phyloP scores from a whole-genome alignment of 179 eudicot genomes.

The Beta lomatogona region DNA sequence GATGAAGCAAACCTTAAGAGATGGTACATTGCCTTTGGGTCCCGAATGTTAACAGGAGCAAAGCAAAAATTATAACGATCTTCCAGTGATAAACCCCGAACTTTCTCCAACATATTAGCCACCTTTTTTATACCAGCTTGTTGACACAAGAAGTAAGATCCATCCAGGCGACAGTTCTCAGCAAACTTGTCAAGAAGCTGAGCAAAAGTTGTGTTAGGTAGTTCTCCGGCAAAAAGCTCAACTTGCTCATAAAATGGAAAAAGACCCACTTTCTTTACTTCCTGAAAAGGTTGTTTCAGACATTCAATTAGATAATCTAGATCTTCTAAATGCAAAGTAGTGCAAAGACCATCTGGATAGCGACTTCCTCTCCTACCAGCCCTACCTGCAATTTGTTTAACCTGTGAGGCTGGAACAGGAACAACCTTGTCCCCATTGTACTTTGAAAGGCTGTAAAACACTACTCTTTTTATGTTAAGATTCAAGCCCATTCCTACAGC shows the following conservation, averaged over 20 bases:
- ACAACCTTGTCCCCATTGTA: conserved; percentile 77
- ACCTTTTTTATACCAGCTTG: conserved; percentile 63
- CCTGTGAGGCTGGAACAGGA: conserved; percentile 87
- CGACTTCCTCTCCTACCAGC: conserved; percentile 91
- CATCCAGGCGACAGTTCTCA: conserved; percentile 72
- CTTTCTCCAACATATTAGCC: conserved; percentile 84
- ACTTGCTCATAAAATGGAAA: conserved; percentile 83
- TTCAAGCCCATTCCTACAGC: conserved; percentile 97
- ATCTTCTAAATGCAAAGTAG: conserved; percentile 71
- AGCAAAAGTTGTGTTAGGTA: conserved; percentile 54
- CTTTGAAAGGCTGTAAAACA: conserved; percentile 68
- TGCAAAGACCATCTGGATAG: conserved; percentile 82
- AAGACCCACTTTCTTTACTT: conserved; percentile 77
- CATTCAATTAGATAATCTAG: conserved; percentile 76
- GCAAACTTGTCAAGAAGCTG: conserved; percentile 65
- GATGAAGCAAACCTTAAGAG: conserved; percentile 75
- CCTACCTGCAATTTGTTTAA: conserved; percentile 89
- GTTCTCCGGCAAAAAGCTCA: conserved; percentile 79
- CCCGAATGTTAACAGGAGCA: conserved; percentile 86
- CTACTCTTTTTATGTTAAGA: conserved; percentile 73
- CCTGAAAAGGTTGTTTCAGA: conserved; percentile 70
- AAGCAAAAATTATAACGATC: conserved; percentile 89
- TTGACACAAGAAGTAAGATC: conserved; percentile 74
- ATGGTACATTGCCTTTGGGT: conserved; percentile 90
- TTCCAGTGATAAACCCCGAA: conserved; percentile 70